A percentile compares a stretch with the other conserved stretches of the same genome.
Conservation (phyloP, 345 rosid species). For the Citrus inodora region DNA sequence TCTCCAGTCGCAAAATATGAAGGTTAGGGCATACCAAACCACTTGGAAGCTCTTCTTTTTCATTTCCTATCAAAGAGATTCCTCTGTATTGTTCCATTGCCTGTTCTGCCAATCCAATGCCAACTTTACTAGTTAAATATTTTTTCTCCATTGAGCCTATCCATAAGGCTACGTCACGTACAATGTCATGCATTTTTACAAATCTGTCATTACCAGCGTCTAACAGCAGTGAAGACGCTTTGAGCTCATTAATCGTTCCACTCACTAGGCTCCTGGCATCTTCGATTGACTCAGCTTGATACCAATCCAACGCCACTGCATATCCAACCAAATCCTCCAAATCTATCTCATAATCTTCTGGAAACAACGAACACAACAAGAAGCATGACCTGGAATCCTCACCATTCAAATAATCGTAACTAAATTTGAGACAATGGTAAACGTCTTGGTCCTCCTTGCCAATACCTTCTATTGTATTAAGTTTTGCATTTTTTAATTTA, state of each 20-base stretch:
- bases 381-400: background rate
- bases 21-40: no score
- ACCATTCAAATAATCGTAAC: background rate
- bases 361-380: conserved; percentile 15
- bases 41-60: no score
- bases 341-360: background rate
- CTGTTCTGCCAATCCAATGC: no score
- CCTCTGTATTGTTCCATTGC: no score
- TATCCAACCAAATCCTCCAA: background rate
- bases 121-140: no score
- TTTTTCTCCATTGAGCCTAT: no score
- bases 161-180: no score
- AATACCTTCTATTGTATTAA: background rate
- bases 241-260: background rate
- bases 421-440: background rate
- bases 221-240: background rate
- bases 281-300: background rate
- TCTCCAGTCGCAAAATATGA: no score
- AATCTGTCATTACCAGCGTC: background rate
- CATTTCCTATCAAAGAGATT: no score
- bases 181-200: conserved; percentile 13
- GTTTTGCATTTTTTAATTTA: conserved; percentile 1
- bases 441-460: background rate
- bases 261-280: background rate
- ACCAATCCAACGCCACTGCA: background rate